Base-by-base conservation (phyloP, 2,329 filamentous ascomycete species). In the Diaporthe sp. region DNA sequence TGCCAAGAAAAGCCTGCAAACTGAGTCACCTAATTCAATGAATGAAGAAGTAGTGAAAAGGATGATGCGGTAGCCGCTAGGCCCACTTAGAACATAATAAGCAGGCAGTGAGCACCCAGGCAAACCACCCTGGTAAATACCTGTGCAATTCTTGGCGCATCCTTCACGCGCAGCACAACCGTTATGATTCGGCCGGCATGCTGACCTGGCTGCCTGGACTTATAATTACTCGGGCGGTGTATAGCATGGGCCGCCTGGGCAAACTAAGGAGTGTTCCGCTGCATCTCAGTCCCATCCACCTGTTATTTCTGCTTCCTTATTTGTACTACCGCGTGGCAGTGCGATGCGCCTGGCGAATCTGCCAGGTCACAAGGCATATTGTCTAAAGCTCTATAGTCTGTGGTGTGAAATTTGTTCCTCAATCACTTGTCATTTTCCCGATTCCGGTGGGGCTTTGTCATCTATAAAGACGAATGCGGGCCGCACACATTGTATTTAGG, bases 71-170 rank as follows among this genome's bases (percentile, higher is more conserved):
- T n/a, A 61, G 12, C 9, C 47, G 31, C 65, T 70, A 55, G 65
- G 65, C 65, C 22, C 65, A 6, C 9, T 53, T 6, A 2, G 47
- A 39, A 12, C 65, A 68, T 53, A 39, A 39, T 39, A 53, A 68
- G 63, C 63, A 39, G 12, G 17, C 25, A 31, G 39, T 17, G 9
- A 15, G 47, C 65, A 55, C 31, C 20, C 20, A 44, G 63, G 34
- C 34, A 37, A 37, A 47, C 47, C 47, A 53, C 47, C 61, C 42
- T 13, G 9, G 25, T 34, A 13, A 20, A 7, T 39, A 8, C 49
- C 47, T 42, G 20, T n/a, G 42, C 25, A n/a, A 13, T 4, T 55
- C 65, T 70, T 70, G 65, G 65, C 65, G 49, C n/a, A 70, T 70
- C 65, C 65, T 70, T 31, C 65, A 28, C 31, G 49, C 47, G 47